phyloP scores from a whole-genome alignment of 2,329 filamentous ascomycete genomes.

The Onygena corvina region DNA sequence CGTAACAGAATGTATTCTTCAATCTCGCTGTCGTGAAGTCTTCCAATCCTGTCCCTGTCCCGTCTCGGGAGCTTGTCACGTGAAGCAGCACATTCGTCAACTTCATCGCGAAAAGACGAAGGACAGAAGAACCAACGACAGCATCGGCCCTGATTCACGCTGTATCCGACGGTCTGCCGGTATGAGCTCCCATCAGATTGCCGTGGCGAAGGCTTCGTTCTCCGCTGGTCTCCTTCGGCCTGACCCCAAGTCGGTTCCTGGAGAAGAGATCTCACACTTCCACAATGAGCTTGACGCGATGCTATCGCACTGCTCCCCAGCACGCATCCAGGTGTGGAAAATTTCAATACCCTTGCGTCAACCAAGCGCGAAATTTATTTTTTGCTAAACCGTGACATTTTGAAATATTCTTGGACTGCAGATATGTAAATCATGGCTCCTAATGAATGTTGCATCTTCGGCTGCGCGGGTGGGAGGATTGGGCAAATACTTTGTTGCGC shows the following conservation, averaged over 20 bases:
- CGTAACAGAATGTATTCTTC: too few relatives aligned
- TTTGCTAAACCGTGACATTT: slow-evolving; percentile 27
- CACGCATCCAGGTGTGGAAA: slow-evolving; percentile 76
- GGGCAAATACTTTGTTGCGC: slow-evolving; percentile 61
- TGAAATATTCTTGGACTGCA: slow-evolving; percentile 34
- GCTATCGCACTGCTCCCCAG: slow-evolving; percentile 59
- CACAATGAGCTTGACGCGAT: slow-evolving; percentile 53
- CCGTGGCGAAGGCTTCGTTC: slow-evolving; percentile 69
- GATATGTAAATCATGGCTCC: slow-evolving; percentile 81
- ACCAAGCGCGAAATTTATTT: slow-evolving; percentile 13
- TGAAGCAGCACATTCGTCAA: too few relatives aligned
- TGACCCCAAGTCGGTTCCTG: slow-evolving; percentile 57
- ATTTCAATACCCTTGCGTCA: slow-evolving; percentile 16
- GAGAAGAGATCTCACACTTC: slow-evolving; percentile 58
- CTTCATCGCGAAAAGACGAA: too few relatives aligned
- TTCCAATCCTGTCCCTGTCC: too few relatives aligned
- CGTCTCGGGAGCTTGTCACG: too few relatives aligned
- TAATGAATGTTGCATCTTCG: slow-evolving; percentile 59
- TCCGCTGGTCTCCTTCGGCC: slow-evolving; percentile 60
- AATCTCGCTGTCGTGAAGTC: too few relatives aligned
- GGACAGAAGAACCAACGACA: too few relatives aligned
- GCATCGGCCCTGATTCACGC: too few relatives aligned
- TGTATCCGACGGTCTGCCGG: too few relatives aligned
- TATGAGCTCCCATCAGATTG: slow-evolving; percentile 60
- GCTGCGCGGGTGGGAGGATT: slow-evolving; percentile 52